Evolutionary conservation across 1,139 yeast genomes (phyloP), one percentile per base, ranked within the genome.

Genomic region (Hansenula lynferdii): DNA sequence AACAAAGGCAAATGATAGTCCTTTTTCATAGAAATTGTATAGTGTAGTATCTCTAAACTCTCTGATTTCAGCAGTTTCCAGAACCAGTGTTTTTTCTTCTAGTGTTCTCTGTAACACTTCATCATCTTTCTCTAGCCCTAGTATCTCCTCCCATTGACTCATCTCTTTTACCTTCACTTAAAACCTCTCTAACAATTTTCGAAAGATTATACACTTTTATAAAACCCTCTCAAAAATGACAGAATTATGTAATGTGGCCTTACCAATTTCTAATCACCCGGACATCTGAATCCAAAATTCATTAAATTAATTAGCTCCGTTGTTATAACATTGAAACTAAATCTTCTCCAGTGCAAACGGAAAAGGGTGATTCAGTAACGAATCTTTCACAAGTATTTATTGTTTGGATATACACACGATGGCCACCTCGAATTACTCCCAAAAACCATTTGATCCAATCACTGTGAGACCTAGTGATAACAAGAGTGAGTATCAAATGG

Each of bases 391-490:
- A 8, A 5, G 26, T 6, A 4, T 24, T 24, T 17, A 8, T 17
- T 27, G 14, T 10, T 27, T 9, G n/a, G n/a, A n/a, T n/a, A n/a
- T 3, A 12, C 8, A 7, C 17, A 28, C 8, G 17, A 48, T 43
- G 48, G 46, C 43, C 15, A 41, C 47, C 8, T 49, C 53, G 4
- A 53, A 50, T 31, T 53, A 50, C 44, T 53, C 50, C 33, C 54
- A 48, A 47, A 70, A 69, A 46, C 84, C 85, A 7, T 73, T 79
- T 58, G 85, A 78, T 50, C 78, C 80, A 14, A 62, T 79, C 42
- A 67, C 67, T 44, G 75, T 78, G 40, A 69, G 70, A 49, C 70
- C 83, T 17, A 70, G 67, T 44, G 78, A 75, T 42, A 80, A 78
- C 65, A 73, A 75, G 53, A 66, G 80, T 58, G 58, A 44, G 68